phyloP scores from a whole-genome alignment of 108 stramenopile species.

The Nitzschia sp. region DNA sequence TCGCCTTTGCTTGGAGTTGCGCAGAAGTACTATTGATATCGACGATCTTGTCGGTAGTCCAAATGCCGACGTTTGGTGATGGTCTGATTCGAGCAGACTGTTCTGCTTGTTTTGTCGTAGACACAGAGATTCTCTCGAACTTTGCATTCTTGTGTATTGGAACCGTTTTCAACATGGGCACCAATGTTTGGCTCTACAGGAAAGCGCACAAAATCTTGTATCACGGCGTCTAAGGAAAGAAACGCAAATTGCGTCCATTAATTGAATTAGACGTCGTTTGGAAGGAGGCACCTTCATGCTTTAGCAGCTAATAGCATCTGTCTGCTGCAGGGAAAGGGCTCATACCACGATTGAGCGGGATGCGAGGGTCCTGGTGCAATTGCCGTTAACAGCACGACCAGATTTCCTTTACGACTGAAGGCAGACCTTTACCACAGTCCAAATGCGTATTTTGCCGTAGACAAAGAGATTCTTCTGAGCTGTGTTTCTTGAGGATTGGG shows the following conservation, averaged over 20 bases:
- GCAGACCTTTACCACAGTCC: too few relatives aligned
- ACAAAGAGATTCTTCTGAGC: constrained; percentile 14
- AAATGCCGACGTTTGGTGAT: constrained; percentile 44
- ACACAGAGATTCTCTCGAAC: constrained; percentile 17
- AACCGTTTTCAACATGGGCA: constrained; percentile 16
- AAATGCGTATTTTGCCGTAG: constrained; percentile 27
- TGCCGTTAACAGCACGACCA: too few relatives aligned
- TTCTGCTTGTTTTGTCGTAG: constrained; percentile 26
- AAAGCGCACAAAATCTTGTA: constrained; percentile 23
- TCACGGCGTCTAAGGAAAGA: constrained; percentile 5
- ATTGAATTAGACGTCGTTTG: too few relatives aligned
- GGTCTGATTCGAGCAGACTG: constrained; percentile 39
- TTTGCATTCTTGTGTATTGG: constrained; percentile 26
- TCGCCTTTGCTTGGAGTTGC: constrained; percentile 79
- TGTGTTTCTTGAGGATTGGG: constrained; percentile 24
- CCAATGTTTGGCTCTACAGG: constrained; percentile 27
- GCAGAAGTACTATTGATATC: constrained; percentile 72
- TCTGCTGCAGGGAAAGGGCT: too few relatives aligned
- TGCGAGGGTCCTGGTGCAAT: too few relatives aligned
- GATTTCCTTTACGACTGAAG: too few relatives aligned
- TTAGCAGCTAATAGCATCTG: too few relatives aligned
- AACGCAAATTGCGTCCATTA: too few relatives aligned
- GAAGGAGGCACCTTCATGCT: too few relatives aligned
- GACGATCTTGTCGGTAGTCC: constrained; percentile 29
- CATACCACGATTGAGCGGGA: too few relatives aligned